Evolutionary conservation across 345 rosid species (phyloP).

Genomic region (Hirschfeldia incana): DNA sequence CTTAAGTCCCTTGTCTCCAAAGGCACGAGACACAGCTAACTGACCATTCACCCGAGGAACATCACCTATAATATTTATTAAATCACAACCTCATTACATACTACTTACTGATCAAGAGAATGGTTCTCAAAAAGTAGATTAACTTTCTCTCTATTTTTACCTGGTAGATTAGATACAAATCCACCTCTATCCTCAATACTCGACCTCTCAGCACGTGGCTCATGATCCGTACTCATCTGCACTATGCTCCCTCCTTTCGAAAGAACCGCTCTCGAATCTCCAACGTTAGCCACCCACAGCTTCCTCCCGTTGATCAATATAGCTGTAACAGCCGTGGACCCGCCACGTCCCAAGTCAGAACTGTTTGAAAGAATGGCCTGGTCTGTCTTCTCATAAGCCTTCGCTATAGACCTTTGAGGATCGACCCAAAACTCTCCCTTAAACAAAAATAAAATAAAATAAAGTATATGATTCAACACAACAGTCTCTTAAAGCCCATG

Average conservation of each 20-base stretch:
- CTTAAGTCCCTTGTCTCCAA: constrained; percentile 82
- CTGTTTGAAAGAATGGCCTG: constrained; percentile 70
- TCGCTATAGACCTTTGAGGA: constrained; percentile 59
- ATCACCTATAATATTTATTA: constrained; percentile 50
- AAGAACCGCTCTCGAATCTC: constrained; percentile 73
- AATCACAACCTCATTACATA: neutral
- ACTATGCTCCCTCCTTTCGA: constrained; percentile 48
- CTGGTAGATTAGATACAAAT: constrained; percentile 88
- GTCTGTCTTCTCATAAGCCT: constrained; percentile 79
- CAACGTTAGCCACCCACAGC: constrained; percentile 74
- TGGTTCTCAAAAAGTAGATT: neutral
- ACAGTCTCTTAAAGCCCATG: no score
- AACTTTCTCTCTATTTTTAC: constrained; percentile 31
- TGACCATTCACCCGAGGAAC: constrained; percentile 87
- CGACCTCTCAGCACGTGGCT: constrained; percentile 68
- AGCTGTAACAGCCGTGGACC: constrained; percentile 83
- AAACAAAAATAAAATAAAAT: neutral
- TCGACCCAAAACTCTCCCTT: constrained; percentile 79
- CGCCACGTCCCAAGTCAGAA: constrained; percentile 74
- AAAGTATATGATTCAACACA: no score
- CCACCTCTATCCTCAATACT: constrained; percentile 81
- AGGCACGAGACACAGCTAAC: constrained; percentile 84
- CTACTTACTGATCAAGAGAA: neutral
- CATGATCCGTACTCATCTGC: constrained; percentile 73
- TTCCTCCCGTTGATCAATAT: constrained; percentile 58